Conservation (phyloP, 495 filamentous ascomycete species). For the Aspergillus baeticus region DNA sequence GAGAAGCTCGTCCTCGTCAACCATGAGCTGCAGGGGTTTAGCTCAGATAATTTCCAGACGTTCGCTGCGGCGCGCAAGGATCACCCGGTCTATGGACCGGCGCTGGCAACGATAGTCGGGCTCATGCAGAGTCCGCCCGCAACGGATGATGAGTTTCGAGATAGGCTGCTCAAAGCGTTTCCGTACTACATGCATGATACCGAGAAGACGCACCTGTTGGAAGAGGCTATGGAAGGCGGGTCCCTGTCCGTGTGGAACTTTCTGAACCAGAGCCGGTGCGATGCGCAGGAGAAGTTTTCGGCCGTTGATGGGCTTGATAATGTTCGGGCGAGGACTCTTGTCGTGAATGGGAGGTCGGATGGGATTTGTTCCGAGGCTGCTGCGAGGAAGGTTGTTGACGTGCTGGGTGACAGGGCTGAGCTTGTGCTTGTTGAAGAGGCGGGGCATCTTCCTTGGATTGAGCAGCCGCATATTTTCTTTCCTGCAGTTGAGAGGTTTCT, state of each 20-base stretch:
- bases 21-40: slow-evolving; percentile 14
- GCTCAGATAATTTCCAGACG: slow-evolving; percentile 5
- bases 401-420: background rate
- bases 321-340: background rate
- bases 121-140: background rate
- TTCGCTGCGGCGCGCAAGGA: background rate
- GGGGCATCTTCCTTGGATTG: slow-evolving; percentile 1
- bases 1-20: slow-evolving; percentile 18
- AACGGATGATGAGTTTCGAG: background rate
- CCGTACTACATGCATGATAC: slow-evolving; percentile 8
- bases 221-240: background rate
- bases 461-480: background rate
- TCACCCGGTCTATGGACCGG: background rate
- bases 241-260: slow-evolving; percentile 3
- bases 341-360: slow-evolving; percentile 6
- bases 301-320: background rate
- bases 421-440: slow-evolving; percentile 1
- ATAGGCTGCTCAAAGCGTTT: background rate
- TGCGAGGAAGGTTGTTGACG: background rate
- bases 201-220: background rate
- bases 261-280: slow-evolving; percentile 1
- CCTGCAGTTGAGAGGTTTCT: background rate
- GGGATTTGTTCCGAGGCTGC: slow-evolving; percentile 5
- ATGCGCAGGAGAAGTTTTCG: slow-evolving; percentile 1
- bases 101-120: background rate